Evolutionary conservation across 192 early-diverging fungal species (phyloP).

Genomic region (Chytriomyces confervae): DNA sequence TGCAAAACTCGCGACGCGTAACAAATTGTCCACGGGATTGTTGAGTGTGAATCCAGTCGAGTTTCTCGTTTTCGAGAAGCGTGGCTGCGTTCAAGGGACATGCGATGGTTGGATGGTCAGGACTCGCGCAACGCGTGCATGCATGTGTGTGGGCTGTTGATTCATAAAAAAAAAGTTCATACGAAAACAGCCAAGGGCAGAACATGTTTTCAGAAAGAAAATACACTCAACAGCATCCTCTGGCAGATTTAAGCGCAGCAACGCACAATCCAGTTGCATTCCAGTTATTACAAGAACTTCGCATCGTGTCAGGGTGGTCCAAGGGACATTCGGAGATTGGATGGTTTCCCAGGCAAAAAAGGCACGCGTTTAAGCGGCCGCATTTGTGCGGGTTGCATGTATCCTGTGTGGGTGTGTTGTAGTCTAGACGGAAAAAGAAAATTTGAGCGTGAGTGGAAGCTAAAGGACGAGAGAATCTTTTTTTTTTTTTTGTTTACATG

Average conservation of each 20-base stretch:
- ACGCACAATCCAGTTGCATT: constrained; percentile 20
- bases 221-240: neutral
- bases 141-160: constrained; percentile 3
- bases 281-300: constrained; percentile 15
- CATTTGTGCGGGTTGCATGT: constrained; percentile 9
- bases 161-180: neutral
- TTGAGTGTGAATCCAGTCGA: constrained; percentile 37
- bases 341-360: constrained; percentile 20
- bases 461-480: too few species aligned
- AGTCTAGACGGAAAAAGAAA: neutral
- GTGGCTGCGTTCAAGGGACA: constrained; percentile 28
- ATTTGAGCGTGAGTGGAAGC: neutral
- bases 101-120: constrained; percentile 49
- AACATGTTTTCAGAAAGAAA: neutral
- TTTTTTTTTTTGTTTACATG: too few species aligned
- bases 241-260: neutral
- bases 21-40: constrained; percentile 47
- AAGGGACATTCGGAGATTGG: neutral
- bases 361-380: constrained; percentile 12
- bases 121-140: constrained; percentile 45
- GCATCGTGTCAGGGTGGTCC: neutral
- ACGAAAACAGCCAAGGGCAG: neutral
- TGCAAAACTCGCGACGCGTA: constrained; percentile 52
- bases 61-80: neutral
- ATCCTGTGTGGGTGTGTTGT: constrained; percentile 4